Evolutionary conservation across 176 grass and related monocot species (phyloP).

Genomic region (Paspalum notatum): DNA sequence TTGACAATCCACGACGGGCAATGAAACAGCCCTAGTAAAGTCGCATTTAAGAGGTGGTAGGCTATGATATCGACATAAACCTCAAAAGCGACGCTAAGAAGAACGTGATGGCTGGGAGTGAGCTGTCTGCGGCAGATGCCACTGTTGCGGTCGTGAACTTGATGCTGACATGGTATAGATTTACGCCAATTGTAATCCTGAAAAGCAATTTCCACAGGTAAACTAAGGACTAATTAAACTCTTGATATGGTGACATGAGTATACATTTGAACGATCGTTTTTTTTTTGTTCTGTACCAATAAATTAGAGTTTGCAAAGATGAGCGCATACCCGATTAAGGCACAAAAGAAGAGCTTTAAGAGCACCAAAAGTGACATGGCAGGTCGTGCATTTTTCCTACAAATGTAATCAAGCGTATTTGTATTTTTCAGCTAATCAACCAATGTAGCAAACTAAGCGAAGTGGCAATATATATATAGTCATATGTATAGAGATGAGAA

Average conservation of each 20-base stretch:
- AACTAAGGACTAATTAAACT: background rate
- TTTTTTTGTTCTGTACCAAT: background rate
- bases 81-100: no score
- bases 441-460: background rate
- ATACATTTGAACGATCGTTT: background rate
- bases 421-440: background rate
- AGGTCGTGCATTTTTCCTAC: background rate
- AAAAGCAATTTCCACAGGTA: background rate
- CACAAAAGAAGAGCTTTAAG: background rate
- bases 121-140: no score
- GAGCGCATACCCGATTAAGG: background rate
- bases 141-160: no score
- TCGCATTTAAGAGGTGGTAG: no score
- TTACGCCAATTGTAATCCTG: background rate
- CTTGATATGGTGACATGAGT: background rate
- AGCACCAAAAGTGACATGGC: background rate
- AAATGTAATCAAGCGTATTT: background rate
- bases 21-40: no score
- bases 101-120: no score
- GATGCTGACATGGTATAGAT: background rate
- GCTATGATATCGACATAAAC: no score
- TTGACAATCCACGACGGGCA: no score
- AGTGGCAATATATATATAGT: background rate
- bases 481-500: background rate
- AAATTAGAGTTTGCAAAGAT: background rate